Base-by-base conservation (phyloP, 2,329 filamentous ascomycete genomes). In the Tolypocladium paradoxum region DNA sequence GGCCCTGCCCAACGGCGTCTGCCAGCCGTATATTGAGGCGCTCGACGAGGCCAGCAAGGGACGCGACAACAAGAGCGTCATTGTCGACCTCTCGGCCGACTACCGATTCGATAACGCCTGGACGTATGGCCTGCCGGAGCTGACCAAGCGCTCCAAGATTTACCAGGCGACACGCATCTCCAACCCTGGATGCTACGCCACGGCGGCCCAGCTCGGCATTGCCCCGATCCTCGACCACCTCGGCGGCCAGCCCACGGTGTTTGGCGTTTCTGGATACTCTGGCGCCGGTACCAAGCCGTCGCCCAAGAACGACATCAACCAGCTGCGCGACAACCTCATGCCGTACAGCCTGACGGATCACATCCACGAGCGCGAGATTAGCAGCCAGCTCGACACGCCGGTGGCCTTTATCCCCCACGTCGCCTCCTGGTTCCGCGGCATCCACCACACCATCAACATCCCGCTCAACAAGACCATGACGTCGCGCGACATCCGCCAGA, bases 351-450 rank as follows among this genome's bases (percentile, higher is more conserved):
- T 70, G 1, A 95, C 90, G 35, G 91, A 90, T 61, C 93, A 97
- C 73, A 88, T 97, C 57, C 93, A 97, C 73, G 93, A 99, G 77
- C 83, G 82, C 48, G 93, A 97, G 69, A 93, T 97, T 58, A 86
- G 85, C 65, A 67, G 74, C 51, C 90, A 95, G 66, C 80, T 97
- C 12, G 87, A 85, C 49, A 77, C 75, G 16, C 73, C 81, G 20
- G 84, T 95, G 12, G 87, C 85, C 6, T 99, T 99, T 67, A 87
- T 93, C 54, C 93, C 93, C 7, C 93, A 97, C 69, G 91, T 96
- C 22, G 89, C 90, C n/a, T 83, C 87, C 16, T 97, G 90, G 92
- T 97, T 97, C 81, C 87, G 95, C 66, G 92, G 92, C 58, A 97
- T 97, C 61, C 84, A 89, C 66, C 88, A 91, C 71, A 92, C 90